These are phyloP conservation scores for Rugiboletus extremiorientalis DNA, from an alignment of 1,284 basidiomycete species.

Conservation along the genomic window DNA sequence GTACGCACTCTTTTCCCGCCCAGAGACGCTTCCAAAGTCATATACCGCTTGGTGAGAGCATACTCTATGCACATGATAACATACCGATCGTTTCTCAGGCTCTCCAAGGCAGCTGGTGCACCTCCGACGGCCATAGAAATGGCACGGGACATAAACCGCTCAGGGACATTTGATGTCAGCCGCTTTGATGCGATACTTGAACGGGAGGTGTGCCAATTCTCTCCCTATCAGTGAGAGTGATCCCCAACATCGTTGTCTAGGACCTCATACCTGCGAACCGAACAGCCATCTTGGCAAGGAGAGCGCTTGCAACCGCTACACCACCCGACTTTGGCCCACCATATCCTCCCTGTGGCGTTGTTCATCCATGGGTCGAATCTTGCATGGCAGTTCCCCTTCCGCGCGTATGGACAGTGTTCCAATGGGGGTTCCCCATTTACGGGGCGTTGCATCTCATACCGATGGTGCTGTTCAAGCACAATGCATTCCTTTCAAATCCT, in stretches of 20 bases:
- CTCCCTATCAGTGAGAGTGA: conserved; percentile 9
- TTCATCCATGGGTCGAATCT: conserved; percentile 80
- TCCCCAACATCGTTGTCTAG: conserved; percentile 23
- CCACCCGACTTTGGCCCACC: conserved; percentile 48
- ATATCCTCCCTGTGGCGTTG: conserved; percentile 64
- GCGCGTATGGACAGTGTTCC: conserved; percentile 80
- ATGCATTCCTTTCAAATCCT: conserved; percentile 61
- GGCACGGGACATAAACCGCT: conserved; percentile 60
- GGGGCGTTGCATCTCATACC: conserved; percentile 92
- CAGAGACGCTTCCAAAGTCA: conserved; percentile 79
- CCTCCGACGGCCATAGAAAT: conserved; percentile 59
- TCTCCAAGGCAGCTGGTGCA: conserved; percentile 65
- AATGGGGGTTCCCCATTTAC: conserved; percentile 87
- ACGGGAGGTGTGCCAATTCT: conserved; percentile 42
- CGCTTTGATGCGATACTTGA: conserved; percentile 57
- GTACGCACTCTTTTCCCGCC: conserved; percentile 79
- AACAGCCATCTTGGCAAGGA: conserved; percentile 37
- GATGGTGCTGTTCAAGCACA: conserved; percentile 72
- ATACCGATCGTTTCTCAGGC: conserved; percentile 36
- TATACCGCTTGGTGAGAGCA: conserved; percentile 69
- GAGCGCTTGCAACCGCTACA: conserved; percentile 33
- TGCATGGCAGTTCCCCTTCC: conserved; percentile 69
- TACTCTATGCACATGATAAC: neutral
- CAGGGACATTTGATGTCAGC: conserved; percentile 53
- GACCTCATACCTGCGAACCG: conserved; percentile 45